Evolutionary conservation across 2,329 filamentous ascomycete genomes (phyloP), one percentile per base, ranked within the genome.

Genomic region (Sporothrix humicola): DNA sequence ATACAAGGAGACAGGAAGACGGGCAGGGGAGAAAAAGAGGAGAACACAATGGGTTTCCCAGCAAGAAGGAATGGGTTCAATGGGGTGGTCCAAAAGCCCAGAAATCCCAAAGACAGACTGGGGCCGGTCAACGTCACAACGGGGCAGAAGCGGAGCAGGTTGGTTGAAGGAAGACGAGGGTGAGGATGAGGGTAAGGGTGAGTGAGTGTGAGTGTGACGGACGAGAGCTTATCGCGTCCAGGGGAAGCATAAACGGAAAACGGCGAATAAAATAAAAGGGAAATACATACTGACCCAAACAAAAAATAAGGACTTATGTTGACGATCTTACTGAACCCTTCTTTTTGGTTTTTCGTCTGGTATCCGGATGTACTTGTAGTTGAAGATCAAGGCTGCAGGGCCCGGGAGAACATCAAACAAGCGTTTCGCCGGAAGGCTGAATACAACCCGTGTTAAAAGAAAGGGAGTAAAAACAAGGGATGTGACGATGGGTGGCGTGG

Each of bases 341-440:
- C 31, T 37, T 37, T 37, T 37, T 37, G 4, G 31, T 37, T 37
- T 37, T 37, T 52, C 65, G 23, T 52, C 46, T 52, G 23, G 65
- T 68, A 46, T 50, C 13, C 12, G 20, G 26, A 13, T 69, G 46
- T 52, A 52, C 6, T 52, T 42, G 37, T 37, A 37, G 31, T 31
- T 15, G 46, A 8, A n/a, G 15, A 52, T 69, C 46, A 69, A 63
- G 15, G 44, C 42, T 71, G 56, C 56, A 63, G 31, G 46, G 50
- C 20, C 48, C 48, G 31, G 59, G n/a, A 46, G 59, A 12, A 48
- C 71, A 66, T 66, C 71, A 72, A 72, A 72, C 71, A 56, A 6
- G 59, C 20, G 71, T 65, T 65, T 72, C 58, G 58, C 46, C n/a
- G 46, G 23, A 71, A 52, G 69, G 69, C 69, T 71, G 46, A 63